Evolutionary conservation across 108 stramenopile genomes (phyloP).

Genomic region (Discostella pseudostelligera): DNA sequence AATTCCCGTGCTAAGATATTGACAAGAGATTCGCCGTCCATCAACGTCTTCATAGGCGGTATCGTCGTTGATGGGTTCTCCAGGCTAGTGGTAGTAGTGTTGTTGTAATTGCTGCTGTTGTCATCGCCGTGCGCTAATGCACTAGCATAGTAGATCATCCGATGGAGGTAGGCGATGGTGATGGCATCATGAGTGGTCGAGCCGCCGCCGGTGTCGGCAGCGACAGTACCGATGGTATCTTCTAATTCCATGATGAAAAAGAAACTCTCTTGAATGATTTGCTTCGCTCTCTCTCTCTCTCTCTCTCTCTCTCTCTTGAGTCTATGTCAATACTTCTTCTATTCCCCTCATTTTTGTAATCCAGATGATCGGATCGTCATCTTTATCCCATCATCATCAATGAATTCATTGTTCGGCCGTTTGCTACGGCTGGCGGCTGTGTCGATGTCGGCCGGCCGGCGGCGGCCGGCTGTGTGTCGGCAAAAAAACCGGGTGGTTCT

Average conservation of each 20-base stretch:
- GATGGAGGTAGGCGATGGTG: conserved; percentile 26
- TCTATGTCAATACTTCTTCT: too few species aligned
- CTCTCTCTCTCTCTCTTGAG: too few species aligned
- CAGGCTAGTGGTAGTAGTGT: not conserved
- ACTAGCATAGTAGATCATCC: conserved; percentile 27
- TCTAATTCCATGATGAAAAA: conserved; percentile 4
- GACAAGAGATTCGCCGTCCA: conserved; percentile 33
- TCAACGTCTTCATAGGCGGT: too few species aligned
- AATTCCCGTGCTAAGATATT: conserved; percentile 24
- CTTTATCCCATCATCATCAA: too few species aligned
- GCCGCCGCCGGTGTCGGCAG: not conserved
- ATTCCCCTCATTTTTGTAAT: too few species aligned
- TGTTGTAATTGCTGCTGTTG: not conserved
- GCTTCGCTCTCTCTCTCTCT: not conserved
- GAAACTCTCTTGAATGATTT: not conserved
- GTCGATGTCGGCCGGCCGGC: too few species aligned
- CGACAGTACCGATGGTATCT: conserved; percentile 4
- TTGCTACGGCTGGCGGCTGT: too few species aligned
- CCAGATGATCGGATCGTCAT: too few species aligned
- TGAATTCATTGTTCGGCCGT: too few species aligned
- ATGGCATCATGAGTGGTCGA: conserved; percentile 1
- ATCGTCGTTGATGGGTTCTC: not conserved
- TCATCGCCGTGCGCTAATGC: conserved; percentile 14
- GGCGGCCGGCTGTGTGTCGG: too few species aligned
- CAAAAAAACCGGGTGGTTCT: too few species aligned